These are phyloP conservation scores for Leucosporidium yakuticum DNA, from an alignment of 768 basidiomycete species.

Conservation along the genomic window DNA sequence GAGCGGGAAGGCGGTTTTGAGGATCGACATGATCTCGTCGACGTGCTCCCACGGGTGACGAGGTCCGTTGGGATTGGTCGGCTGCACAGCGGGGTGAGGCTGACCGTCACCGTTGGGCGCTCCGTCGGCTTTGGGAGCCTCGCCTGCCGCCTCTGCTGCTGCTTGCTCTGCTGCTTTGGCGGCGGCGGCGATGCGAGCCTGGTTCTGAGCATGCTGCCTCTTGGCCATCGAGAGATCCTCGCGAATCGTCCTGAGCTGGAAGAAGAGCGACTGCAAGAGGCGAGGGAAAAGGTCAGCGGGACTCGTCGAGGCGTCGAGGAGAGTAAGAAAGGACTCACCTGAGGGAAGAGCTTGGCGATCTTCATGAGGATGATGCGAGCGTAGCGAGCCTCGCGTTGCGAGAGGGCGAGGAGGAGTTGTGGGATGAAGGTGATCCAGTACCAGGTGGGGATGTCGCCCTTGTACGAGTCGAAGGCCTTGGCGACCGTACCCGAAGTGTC, in stretches of 20 bases:
- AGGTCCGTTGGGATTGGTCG: constrained; percentile 35
- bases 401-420: constrained; percentile 81
- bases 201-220: constrained; percentile 38
- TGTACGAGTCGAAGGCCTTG: constrained; percentile 60
- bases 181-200: constrained; percentile 21
- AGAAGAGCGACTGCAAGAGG: constrained; percentile 75
- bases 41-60: constrained; percentile 77
- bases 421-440: constrained; percentile 98
- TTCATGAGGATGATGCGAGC: constrained; percentile 81
- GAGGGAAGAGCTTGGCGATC: constrained; percentile 84
- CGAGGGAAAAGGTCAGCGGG: background rate
- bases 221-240: constrained; percentile 56
- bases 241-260: constrained; percentile 76
- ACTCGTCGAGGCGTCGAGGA: background rate
- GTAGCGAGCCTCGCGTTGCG: constrained; percentile 86
- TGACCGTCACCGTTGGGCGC: constrained; percentile 21
- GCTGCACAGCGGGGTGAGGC: constrained; percentile 16
- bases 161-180: constrained; percentile 22
- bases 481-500: constrained; percentile 50
- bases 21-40: constrained; percentile 84
- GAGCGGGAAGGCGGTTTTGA: constrained; percentile 94
- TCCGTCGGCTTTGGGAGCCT: constrained; percentile 31
- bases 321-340: constrained; percentile 52
- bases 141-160: constrained; percentile 32
- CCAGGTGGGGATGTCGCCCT: constrained; percentile 94